Percentiles rank a stretch among this genome's conserved stretches.
Evolutionary conservation across 306 rosid genomes (phyloP).

Genomic region (Cucurbita argyrosperma): DNA sequence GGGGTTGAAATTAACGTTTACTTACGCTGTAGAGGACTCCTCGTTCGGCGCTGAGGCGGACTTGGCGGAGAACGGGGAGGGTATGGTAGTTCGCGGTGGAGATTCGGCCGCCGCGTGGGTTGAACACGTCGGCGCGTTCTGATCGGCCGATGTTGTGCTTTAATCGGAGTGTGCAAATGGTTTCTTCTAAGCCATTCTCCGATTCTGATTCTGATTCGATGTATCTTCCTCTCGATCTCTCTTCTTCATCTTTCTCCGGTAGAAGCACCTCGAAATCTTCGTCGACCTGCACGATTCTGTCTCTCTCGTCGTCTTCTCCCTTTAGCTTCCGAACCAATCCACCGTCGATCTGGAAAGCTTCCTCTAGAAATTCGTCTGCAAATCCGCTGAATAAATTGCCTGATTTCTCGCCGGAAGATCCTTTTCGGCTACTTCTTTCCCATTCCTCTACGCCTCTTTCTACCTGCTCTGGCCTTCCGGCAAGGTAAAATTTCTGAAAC

Average conservation of each 20-base stretch:
- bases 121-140: slow-evolving; percentile 13
- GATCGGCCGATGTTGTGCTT: slow-evolving; percentile 9
- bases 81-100: slow-evolving; percentile 15
- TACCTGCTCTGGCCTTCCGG: slow-evolving; percentile 9
- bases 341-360: not conserved
- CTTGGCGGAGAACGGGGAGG: slow-evolving; percentile 13
- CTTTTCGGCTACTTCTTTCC: not conserved
- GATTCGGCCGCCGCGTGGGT: slow-evolving; percentile 21
- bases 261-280: not conserved
- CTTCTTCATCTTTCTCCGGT: slow-evolving; percentile 8
- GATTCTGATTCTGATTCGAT: not conserved
- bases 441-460: not conserved
- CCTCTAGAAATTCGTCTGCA: slow-evolving; percentile 4
- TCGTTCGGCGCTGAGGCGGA: slow-evolving; percentile 19
- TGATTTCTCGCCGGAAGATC: not conserved
- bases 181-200: slow-evolving; percentile 21
- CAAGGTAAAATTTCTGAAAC: slow-evolving; percentile 15
- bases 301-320: slow-evolving; percentile 11
- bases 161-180: slow-evolving; percentile 16
- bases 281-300: slow-evolving; percentile 10
- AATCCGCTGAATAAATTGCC: slow-evolving; percentile 14
- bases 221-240: not conserved
- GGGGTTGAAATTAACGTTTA: not conserved
- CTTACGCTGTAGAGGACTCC: slow-evolving; percentile 23
- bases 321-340: slow-evolving; percentile 1